Conservation (phyloP, 768 basidiomycete species). For the Floccularia luteovirens region DNA sequence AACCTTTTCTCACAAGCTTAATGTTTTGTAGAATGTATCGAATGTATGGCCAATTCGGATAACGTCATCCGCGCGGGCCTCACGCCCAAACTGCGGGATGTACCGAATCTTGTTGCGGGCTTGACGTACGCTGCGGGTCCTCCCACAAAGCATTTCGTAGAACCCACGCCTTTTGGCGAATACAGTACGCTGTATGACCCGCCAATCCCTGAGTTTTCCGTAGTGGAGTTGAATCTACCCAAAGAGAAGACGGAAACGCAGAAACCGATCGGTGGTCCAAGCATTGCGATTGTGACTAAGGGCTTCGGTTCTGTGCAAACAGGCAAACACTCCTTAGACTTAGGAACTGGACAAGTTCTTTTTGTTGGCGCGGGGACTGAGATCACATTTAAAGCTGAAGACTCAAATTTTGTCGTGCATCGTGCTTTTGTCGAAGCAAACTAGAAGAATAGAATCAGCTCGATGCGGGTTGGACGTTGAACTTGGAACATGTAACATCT, state of each 20-base stretch:
- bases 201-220: slow-evolving; percentile 90
- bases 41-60: slow-evolving; percentile 98
- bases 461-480: slow-evolving; percentile 1
- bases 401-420: slow-evolving; percentile 42
- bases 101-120: slow-evolving; percentile 80
- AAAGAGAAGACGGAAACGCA: slow-evolving; percentile 45
- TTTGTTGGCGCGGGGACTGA: slow-evolving; percentile 73
- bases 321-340: slow-evolving; percentile 29
- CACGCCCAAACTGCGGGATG: slow-evolving; percentile 93
- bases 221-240: slow-evolving; percentile 53
- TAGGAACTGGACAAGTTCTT: slow-evolving; percentile 64
- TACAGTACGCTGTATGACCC: slow-evolving; percentile 69
- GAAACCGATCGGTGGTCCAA: slow-evolving; percentile 69
- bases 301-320: slow-evolving; percentile 55
- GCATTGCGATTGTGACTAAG: slow-evolving; percentile 70
- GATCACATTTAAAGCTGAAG: slow-evolving; percentile 39
- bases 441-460: not conserved
- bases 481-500: too few relatives aligned
- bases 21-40: slow-evolving; percentile 85
- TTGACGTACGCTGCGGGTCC: slow-evolving; percentile 78
- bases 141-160: slow-evolving; percentile 62
- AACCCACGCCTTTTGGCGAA: slow-evolving; percentile 40
- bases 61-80: slow-evolving; percentile 98
- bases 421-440: slow-evolving; percentile 57
- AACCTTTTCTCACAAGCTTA: too few relatives aligned